Percentiles rank a stretch among this genome's conserved stretches.
These are phyloP conservation scores for Juncus effusus DNA, from an alignment of 176 grass and related monocot species.

Conservation along the genomic window DNA sequence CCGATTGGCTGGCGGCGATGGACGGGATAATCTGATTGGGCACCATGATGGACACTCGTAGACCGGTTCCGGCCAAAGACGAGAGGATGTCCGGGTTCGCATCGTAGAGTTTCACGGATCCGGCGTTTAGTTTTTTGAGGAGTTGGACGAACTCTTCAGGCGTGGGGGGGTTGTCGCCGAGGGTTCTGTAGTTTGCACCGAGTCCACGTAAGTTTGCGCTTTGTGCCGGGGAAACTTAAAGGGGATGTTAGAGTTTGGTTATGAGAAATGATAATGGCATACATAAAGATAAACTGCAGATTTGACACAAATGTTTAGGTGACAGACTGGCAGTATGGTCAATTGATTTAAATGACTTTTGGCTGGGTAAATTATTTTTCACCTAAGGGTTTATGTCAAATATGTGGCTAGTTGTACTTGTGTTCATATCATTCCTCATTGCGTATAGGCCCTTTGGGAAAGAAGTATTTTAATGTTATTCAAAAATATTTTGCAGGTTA, in stretches of 20 bases:
- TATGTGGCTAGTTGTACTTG: too few species aligned
- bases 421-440: too few species aligned
- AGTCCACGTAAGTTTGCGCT: constrained; percentile 31
- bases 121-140: constrained; percentile 42
- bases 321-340: neutral
- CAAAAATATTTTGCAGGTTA: too few species aligned
- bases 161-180: constrained; percentile 62
- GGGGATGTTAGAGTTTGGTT: too few species aligned
- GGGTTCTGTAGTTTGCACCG: constrained; percentile 80
- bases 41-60: constrained; percentile 86
- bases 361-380: too few species aligned
- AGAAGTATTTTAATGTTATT: too few species aligned
- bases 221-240: constrained; percentile 19
- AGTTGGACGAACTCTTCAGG: constrained; percentile 49
- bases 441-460: too few species aligned
- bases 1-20: constrained; percentile 43
- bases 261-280: too few species aligned
- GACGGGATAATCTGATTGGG: constrained; percentile 63
- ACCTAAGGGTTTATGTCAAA: too few species aligned
- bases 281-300: too few species aligned
- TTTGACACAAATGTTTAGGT: neutral
- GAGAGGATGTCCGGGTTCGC: constrained; percentile 62
- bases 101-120: constrained; percentile 87
- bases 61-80: constrained; percentile 46
- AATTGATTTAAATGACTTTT: neutral